These are phyloP conservation scores for Rhododendron ovatum DNA, from an alignment of 148 eudicot genomes.

Conservation along the genomic window DNA sequence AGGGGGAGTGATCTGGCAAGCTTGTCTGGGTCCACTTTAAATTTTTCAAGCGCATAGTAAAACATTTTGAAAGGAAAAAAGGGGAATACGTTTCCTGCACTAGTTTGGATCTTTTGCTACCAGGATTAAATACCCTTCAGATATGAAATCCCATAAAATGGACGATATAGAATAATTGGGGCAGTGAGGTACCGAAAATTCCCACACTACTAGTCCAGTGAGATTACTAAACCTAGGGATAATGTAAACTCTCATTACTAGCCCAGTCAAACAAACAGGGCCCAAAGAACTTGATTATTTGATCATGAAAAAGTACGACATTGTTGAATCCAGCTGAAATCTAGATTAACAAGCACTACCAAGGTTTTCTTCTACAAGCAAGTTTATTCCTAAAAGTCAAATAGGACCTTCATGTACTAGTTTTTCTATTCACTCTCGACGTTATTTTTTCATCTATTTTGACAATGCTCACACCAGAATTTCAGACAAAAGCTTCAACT, in stretches of 20 bases:
- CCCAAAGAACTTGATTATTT: neutral
- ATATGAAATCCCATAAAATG: neutral
- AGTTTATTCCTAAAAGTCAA: neutral
- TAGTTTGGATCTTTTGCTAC: neutral
- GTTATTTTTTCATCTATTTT: neutral
- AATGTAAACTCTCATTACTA: neutral
- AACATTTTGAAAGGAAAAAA: neutral
- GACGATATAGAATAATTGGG: neutral
- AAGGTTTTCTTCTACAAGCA: neutral
- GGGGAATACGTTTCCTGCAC: neutral
- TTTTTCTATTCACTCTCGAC: neutral
- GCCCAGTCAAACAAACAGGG: neutral
- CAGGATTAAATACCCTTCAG: neutral
- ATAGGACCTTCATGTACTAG: neutral
- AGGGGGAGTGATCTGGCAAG: neutral
- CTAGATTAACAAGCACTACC: neutral
- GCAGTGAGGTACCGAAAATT: neutral
- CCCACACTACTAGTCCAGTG: neutral
- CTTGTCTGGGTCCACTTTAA: neutral
- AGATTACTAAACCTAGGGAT: neutral
- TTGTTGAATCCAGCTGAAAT: neutral
- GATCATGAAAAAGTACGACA: neutral
- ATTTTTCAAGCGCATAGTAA: neutral
- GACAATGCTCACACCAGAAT: neutral
- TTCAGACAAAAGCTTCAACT: neutral